Conservation (phyloP, 306 rosid species). For the Dalbergia cochinchinensis region DNA sequence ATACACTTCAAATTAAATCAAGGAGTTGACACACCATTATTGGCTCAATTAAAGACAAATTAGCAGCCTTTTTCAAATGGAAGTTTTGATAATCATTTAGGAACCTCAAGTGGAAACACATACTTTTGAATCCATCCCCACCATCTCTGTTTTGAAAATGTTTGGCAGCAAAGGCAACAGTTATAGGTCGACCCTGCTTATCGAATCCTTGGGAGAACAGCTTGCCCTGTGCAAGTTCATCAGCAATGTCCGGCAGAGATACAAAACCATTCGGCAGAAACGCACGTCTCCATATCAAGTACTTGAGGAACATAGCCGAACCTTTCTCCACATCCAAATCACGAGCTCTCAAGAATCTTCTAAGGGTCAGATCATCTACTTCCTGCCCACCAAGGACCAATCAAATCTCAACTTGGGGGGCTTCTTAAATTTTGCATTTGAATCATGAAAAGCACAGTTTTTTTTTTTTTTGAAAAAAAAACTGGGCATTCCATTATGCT, state of each 20-base stretch:
- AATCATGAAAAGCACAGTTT: background rate
- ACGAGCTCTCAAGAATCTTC: slow-evolving; percentile 73
- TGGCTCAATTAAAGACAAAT: background rate
- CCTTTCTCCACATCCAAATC: slow-evolving; percentile 59
- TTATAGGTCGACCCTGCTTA: slow-evolving; percentile 69
- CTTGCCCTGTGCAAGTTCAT: slow-evolving; percentile 59
- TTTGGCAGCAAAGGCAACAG: slow-evolving; percentile 57
- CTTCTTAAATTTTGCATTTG: slow-evolving; percentile 20
- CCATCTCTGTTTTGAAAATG: slow-evolving; percentile 60
- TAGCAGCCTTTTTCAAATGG: background rate
- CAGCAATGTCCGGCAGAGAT: slow-evolving; percentile 55
- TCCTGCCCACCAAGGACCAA: slow-evolving; percentile 51
- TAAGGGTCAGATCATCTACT: slow-evolving; percentile 62
- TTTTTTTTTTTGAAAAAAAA: background rate
- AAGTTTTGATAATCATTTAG: background rate
- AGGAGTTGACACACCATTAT: too few relatives aligned
- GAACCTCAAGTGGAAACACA: slow-evolving; percentile 1
- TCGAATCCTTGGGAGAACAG: slow-evolving; percentile 62
- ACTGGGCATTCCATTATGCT: background rate
- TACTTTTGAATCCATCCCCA: slow-evolving; percentile 60
- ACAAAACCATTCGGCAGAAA: slow-evolving; percentile 60
- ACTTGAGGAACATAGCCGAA: slow-evolving; percentile 65
- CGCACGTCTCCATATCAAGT: slow-evolving; percentile 63
- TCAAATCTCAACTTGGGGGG: slow-evolving; percentile 5
- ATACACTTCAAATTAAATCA: too few relatives aligned